Evolutionary conservation across 2,329 filamentous ascomycete genomes (phyloP).

Genomic region (Aureobasidium subglaciale): DNA sequence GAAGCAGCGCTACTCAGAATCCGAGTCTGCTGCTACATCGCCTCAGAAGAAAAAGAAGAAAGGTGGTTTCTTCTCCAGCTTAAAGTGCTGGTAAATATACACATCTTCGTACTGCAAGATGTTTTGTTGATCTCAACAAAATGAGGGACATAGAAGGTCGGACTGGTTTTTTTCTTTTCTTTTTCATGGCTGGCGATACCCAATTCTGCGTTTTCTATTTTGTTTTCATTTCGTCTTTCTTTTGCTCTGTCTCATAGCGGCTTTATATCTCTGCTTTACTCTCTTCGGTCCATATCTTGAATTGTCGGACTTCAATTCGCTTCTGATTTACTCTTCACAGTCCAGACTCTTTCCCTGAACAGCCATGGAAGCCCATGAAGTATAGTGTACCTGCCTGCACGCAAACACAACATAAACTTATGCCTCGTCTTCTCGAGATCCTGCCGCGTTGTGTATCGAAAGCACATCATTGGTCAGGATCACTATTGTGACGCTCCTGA

Average conservation of each 20-base stretch:
- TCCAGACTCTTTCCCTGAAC: too few relatives aligned
- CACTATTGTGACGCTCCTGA: too few relatives aligned
- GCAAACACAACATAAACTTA: too few relatives aligned
- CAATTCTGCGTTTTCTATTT: not conserved
- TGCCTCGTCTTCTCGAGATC: too few relatives aligned
- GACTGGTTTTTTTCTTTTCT: not conserved
- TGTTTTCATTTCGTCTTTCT: not conserved
- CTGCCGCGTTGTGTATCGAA: too few relatives aligned
- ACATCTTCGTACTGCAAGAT: not conserved
- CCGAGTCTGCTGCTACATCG: not conserved
- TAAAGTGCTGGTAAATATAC: constrained; percentile 11
- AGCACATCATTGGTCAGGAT: too few relatives aligned
- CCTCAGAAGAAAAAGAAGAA: constrained; percentile 8
- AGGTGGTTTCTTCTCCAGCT: constrained; percentile 12
- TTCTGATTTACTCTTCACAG: too few relatives aligned
- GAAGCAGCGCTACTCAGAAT: not conserved
- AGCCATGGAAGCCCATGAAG: too few relatives aligned
- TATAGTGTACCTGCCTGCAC: too few relatives aligned
- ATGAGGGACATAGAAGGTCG: not conserved
- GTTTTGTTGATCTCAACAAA: not conserved
- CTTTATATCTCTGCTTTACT: not conserved
- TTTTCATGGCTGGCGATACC: not conserved
- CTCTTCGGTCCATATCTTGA: too few relatives aligned
- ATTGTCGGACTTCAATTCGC: too few relatives aligned
- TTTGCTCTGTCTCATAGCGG: not conserved